phyloP scores from a whole-genome alignment of 352 stramenopile species.

The Phytophthora pistaciae region DNA sequence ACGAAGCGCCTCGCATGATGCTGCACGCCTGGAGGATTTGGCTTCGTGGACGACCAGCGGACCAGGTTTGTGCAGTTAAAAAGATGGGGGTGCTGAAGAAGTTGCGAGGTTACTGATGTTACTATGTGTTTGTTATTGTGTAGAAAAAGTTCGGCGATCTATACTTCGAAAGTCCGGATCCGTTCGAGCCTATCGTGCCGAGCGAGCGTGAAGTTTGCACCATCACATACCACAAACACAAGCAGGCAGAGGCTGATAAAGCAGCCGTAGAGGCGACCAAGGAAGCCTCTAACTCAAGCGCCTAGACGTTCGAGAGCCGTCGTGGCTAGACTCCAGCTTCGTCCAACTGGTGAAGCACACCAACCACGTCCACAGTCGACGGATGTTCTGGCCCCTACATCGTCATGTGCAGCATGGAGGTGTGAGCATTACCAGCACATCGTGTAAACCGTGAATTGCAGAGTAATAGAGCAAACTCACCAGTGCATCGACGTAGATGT shows the following conservation, averaged over 20 bases:
- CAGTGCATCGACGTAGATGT: slow-evolving; percentile 66
- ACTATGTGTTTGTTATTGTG: slow-evolving; percentile 11
- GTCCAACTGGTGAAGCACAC: slow-evolving; percentile 60
- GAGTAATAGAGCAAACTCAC: slow-evolving; percentile 41
- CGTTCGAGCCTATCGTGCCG: slow-evolving; percentile 70
- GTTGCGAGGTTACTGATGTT: not conserved
- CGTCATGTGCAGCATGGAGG: not conserved
- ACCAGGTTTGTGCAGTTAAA: slow-evolving; percentile 40
- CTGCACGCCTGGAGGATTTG: slow-evolving; percentile 86
- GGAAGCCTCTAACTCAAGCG: slow-evolving; percentile 3
- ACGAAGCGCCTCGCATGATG: slow-evolving; percentile 85
- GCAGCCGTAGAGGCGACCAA: slow-evolving; percentile 6
- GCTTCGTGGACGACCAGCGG: slow-evolving; percentile 54
- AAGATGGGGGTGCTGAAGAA: not conserved
- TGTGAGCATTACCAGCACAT: slow-evolving; percentile 1
- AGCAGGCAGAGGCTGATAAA: slow-evolving; percentile 20
- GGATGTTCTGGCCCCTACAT: slow-evolving; percentile 61
- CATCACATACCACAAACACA: slow-evolving; percentile 60
- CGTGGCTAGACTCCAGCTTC: slow-evolving; percentile 48
- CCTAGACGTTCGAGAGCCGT: not conserved
- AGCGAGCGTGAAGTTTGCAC: slow-evolving; percentile 65
- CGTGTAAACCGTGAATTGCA: not conserved
- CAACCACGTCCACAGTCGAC: slow-evolving; percentile 65
- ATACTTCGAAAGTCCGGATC: slow-evolving; percentile 72
- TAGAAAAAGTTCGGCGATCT: slow-evolving; percentile 69